Percentiles rank a stretch among this genome's conserved stretches.
Evolutionary conservation across 352 stramenopile genomes (phyloP).

Genomic region (Ophiocytium majus): DNA sequence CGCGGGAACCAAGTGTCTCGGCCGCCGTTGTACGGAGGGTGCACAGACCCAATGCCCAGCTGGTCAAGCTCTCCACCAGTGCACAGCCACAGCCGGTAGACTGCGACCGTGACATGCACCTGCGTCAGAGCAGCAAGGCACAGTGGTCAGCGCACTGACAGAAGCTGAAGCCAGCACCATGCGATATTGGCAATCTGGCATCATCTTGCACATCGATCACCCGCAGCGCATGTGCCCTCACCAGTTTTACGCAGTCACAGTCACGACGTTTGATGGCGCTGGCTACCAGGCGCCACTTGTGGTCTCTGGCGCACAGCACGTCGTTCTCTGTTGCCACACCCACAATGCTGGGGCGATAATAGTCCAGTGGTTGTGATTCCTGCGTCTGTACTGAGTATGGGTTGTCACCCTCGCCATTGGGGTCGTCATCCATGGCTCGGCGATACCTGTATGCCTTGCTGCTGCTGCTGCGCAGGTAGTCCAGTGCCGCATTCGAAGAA

Average conservation of each 20-base stretch:
- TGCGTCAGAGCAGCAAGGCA: too few relatives aligned
- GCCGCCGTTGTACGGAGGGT: slow-evolving; percentile 59
- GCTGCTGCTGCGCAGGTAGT: slow-evolving; percentile 41
- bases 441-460: neutral
- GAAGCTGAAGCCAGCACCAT: too few relatives aligned
- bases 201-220: neutral
- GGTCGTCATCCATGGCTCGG: neutral
- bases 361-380: neutral
- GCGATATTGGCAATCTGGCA: neutral
- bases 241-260: slow-evolving; percentile 77
- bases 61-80: slow-evolving; percentile 67
- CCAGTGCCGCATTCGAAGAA: slow-evolving; percentile 8
- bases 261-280: slow-evolving; percentile 78
- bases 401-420: neutral
- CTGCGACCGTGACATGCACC: slow-evolving; percentile 74
- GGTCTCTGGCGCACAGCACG: slow-evolving; percentile 78
- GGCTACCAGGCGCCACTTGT: slow-evolving; percentile 85
- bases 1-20: slow-evolving; percentile 66
- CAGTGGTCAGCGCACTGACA: too few relatives aligned
- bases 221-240: too few relatives aligned
- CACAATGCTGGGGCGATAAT: slow-evolving; percentile 53
- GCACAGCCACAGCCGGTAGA: slow-evolving; percentile 91
- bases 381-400: neutral
- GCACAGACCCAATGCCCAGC: slow-evolving; percentile 62
- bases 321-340: slow-evolving; percentile 70